phyloP scores from a whole-genome alignment of 352 stramenopile species.

The Phytophthora nicotianae region DNA sequence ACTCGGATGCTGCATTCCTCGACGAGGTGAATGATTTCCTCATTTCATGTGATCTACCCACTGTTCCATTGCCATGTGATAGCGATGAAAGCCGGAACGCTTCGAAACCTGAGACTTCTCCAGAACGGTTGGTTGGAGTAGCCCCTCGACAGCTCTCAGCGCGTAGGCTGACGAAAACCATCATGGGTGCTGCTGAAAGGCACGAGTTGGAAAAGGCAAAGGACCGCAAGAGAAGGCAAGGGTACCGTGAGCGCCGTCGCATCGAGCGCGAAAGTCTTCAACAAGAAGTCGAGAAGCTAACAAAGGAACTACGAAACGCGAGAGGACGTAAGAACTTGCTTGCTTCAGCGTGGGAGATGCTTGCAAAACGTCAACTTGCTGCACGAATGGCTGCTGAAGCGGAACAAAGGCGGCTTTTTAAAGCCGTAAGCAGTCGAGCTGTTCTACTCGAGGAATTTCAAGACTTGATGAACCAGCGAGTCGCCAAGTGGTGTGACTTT shows the following conservation, averaged over 20 bases:
- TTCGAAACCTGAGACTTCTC: not conserved
- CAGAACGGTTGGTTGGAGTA: not conserved
- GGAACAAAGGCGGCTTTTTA: constrained; percentile 9
- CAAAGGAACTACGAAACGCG: constrained; percentile 4
- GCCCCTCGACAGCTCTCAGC: not conserved
- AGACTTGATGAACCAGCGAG: not conserved
- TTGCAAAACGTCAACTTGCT: constrained; percentile 12
- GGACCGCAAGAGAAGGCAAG: constrained; percentile 5
- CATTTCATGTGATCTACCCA: not conserved
- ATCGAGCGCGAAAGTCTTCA: constrained; percentile 13
- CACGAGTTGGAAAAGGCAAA: constrained; percentile 7
- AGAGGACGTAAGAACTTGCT: not conserved
- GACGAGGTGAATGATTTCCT: not conserved
- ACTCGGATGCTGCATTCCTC: not conserved
- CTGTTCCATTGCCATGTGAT: not conserved
- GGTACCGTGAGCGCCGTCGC: constrained; percentile 12
- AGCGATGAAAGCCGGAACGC: not conserved
- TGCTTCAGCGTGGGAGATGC: constrained; percentile 14
- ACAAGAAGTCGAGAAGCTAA: constrained; percentile 11
- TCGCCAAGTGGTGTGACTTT: not conserved
- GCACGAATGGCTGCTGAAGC: constrained; percentile 13
- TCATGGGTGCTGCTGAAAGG: not conserved
- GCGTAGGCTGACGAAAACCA: not conserved
- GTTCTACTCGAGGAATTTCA: constrained; percentile 11
- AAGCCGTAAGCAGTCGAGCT: constrained; percentile 1